Conservation (phyloP, 2,329 filamentous ascomycete species). For the Neurospora sp. region DNA sequence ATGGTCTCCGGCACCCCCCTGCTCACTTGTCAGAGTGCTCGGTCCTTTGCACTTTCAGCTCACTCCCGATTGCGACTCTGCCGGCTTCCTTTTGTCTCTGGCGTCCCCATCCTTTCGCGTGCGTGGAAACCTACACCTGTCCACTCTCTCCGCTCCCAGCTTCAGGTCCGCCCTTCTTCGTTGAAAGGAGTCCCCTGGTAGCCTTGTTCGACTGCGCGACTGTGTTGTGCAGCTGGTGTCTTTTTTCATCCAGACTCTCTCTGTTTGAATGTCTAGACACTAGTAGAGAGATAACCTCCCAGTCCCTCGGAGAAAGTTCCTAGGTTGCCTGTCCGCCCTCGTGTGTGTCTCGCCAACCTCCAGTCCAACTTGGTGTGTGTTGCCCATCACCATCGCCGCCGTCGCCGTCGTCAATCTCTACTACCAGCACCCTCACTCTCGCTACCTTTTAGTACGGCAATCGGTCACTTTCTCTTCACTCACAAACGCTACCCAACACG, state of each 20-base stretch:
- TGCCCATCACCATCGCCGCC: not conserved
- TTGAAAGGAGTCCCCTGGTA: not conserved
- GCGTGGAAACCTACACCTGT: not conserved
- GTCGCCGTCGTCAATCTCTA: not conserved
- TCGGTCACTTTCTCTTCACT: not conserved
- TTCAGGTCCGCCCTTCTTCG: not conserved
- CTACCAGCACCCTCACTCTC: not conserved
- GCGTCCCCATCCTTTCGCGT: not conserved
- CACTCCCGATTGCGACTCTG: not conserved
- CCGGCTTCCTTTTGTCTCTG: not conserved
- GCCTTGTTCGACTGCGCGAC: not conserved
- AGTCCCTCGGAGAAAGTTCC: not conserved
- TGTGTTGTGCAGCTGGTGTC: not conserved
- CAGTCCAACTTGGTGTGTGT: not conserved
- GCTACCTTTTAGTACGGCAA: not conserved
- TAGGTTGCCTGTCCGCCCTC: not conserved
- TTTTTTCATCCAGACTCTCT: not conserved
- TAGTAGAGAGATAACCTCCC: not conserved
- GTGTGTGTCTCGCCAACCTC: not conserved
- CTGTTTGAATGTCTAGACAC: not conserved
- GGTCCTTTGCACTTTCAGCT: not conserved
- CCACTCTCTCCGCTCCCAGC: not conserved
- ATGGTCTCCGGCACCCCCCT: not conserved
- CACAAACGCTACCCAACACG: not conserved
- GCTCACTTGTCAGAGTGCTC: not conserved